Conservation (phyloP, 2,329 filamentous ascomycete genomes). For the Fusarium sp. region DNA sequence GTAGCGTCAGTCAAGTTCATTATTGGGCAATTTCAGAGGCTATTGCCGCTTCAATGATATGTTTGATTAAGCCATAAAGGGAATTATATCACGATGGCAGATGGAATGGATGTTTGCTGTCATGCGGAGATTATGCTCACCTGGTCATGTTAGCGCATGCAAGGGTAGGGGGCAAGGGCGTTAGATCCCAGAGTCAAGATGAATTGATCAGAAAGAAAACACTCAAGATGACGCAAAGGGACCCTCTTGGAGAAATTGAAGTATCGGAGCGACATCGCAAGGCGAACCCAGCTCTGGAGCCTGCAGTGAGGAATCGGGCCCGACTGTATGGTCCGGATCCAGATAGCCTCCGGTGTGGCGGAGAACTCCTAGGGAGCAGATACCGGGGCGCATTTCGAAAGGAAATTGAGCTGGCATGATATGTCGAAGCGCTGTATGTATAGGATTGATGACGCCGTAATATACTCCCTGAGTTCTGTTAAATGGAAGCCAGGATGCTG, state of each 20-base stretch:
- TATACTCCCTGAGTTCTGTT: constrained; percentile 1
- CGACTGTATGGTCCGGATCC: constrained; percentile 10
- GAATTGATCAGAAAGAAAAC: constrained; percentile 15
- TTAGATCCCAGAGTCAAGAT: constrained; percentile 24
- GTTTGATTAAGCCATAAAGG: constrained; percentile 9
- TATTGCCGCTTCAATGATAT: background rate
- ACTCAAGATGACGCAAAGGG: constrained; percentile 36
- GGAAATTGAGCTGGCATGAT: constrained; percentile 29
- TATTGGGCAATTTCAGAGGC: background rate
- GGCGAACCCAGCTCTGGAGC: constrained; percentile 2
- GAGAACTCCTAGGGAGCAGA: constrained; percentile 8
- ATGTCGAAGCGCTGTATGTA: background rate
- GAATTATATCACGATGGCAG: constrained; percentile 41
- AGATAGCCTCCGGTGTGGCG: constrained; percentile 28
- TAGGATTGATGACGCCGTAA: constrained; percentile 11
- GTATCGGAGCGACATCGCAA: background rate
- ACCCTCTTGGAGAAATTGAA: constrained; percentile 12
- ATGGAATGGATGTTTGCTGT: constrained; percentile 21
- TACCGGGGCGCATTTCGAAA: background rate
- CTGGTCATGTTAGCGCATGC: constrained; percentile 33
- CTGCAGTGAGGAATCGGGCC: constrained; percentile 1
- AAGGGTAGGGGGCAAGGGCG: constrained; percentile 36
- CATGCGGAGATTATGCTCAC: constrained; percentile 45
- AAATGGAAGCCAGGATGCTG: constrained; percentile 2
- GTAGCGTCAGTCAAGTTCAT: background rate